A percentile compares a stretch with the other conserved stretches of the same genome.
phyloP scores from a whole-genome alignment of 805 yeast species.

The Yamadazyma olivae region DNA sequence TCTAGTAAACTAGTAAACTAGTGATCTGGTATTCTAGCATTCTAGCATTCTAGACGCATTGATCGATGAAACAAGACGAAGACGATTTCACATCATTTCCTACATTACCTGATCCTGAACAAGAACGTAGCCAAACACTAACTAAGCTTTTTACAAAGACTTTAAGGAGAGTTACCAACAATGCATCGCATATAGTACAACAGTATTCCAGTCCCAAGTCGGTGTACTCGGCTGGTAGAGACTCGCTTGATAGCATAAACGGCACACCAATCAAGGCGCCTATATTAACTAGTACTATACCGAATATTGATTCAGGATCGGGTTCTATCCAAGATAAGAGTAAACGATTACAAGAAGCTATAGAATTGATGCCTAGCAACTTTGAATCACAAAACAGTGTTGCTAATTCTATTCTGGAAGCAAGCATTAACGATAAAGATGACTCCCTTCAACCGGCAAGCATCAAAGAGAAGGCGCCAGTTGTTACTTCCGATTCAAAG shows the following conservation, averaged over 20 bases:
- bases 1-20: no score
- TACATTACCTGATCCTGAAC: conserved; percentile 41
- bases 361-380: conserved; percentile 2
- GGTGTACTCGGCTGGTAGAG: conserved; percentile 6
- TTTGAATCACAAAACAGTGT: conserved; percentile 2
- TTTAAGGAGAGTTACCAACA: conserved; percentile 38
- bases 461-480: conserved; percentile 11
- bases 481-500: conserved; percentile 36
- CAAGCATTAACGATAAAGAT: background rate
- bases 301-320: no score
- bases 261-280: conserved; percentile 8
- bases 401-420: conserved; percentile 1
- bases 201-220: conserved; percentile 14
- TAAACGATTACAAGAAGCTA: conserved; percentile 6
- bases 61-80: background rate
- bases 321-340: conserved; percentile 3
- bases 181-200: conserved; percentile 36
- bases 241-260: conserved; percentile 5
- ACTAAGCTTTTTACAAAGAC: conserved; percentile 36
- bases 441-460: conserved; percentile 1
- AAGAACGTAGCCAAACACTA: conserved; percentile 29
- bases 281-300: conserved; percentile 1
- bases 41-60: no score
- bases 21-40: no score
- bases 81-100: conserved; percentile 41